phyloP scores from a whole-genome alignment of 2,329 filamentous ascomycete genomes.

The Pseudogymnoascus sp. region DNA sequence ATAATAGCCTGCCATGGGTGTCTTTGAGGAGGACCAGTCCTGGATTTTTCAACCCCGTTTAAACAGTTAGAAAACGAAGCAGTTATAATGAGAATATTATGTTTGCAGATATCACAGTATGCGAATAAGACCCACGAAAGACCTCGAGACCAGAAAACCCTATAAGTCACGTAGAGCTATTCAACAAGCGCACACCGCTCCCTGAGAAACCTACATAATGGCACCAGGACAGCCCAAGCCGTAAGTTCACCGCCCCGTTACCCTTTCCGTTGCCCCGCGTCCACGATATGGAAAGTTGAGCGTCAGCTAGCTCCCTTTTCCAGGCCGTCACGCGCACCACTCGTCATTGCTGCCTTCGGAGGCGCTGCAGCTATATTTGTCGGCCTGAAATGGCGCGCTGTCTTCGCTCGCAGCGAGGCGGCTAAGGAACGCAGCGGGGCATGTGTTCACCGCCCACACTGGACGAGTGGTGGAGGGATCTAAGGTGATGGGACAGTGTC shows the following conservation, averaged over 20 bases:
- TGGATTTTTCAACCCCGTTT: no score
- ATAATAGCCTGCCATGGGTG: no score
- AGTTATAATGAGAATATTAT: no score
- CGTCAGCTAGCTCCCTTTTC: neutral
- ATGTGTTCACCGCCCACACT: slow-evolving; percentile 24
- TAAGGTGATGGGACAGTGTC: neutral
- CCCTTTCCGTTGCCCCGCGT: neutral
- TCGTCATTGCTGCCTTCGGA: slow-evolving; percentile 25
- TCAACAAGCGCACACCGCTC: slow-evolving; percentile 1
- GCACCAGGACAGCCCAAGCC: neutral
- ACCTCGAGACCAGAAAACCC: neutral
- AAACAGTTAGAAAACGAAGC: no score
- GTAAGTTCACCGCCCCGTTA: neutral
- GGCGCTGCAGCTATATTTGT: slow-evolving; percentile 24
- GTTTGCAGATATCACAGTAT: no score
- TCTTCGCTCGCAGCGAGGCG: slow-evolving; percentile 27
- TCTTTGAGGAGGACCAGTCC: no score
- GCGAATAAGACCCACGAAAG: no score
- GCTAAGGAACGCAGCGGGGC: slow-evolving; percentile 25
- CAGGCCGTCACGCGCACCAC: slow-evolving; percentile 23
- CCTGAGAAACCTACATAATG: neutral
- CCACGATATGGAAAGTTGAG: neutral
- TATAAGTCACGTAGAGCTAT: neutral
- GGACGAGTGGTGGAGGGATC: slow-evolving; percentile 25
- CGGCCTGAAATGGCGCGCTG: slow-evolving; percentile 28